Evolutionary conservation across 306 rosid species (phyloP), one percentile per base, ranked within the genome.

Genomic region (Gastrolobium bilobum): DNA sequence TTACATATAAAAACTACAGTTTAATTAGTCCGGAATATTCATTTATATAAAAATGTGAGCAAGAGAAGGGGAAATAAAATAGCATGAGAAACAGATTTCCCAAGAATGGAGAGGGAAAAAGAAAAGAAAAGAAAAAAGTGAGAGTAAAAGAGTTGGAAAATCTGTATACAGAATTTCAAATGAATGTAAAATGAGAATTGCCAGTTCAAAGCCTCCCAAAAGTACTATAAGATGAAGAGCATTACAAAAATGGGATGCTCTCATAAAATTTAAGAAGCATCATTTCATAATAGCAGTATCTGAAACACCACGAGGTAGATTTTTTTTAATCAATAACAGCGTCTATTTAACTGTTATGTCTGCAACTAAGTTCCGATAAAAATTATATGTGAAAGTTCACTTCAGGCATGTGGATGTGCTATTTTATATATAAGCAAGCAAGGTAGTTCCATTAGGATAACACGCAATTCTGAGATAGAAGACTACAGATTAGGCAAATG

Each of bases 1-100:
- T 95, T 89, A 46, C 50, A 85, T 72, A 75, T 50, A 29, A 43
- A 31, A n/a, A 70, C 39, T 9, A 29, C 13, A 20, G 26, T 20
- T 20, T 20, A 20, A 20, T 20, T 20, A 20, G 26, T 20, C 26
- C 26, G 26, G 26, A 20, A 20, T 20, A 20, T 1, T 20, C 26
- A 20, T 20, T 20, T 11, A 42, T 0, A 50, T 43, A 75, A 30
- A 39, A 67, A 63, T 14, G 1, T 51, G 59, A 38, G 43, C 52
- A 33, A 56, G 8, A 43, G 64, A 35, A 48, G 30, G 0, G 7
- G 26, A 35, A 78, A 10, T 56, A 43, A 68, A 39, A 47, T 34
- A 73, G 29, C 6, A 68, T 38, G 26, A 61, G 4, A 56, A 42
- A 71, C 60, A 76, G 4, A 71, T 39, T 6, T 77, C 65, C 40